Percentiles rank a stretch among this genome's conserved stretches.
Conservation (phyloP, 2,329 filamentous ascomycete genomes). For the Oidium heveae region DNA sequence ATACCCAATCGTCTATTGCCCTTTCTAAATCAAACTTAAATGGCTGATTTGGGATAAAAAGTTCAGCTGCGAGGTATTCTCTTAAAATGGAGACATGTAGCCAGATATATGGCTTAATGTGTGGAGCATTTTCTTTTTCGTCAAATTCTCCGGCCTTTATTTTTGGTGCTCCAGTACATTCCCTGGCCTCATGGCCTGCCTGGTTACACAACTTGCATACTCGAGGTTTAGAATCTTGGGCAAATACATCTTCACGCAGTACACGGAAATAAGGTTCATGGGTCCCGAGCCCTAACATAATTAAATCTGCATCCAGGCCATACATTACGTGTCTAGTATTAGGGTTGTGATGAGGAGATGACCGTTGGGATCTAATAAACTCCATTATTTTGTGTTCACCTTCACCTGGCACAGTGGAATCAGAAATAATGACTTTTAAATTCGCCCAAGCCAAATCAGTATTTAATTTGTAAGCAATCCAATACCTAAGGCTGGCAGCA, state of each 20-base stretch:
- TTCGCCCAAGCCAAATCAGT: conserved; percentile 90
- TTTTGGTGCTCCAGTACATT: conserved; percentile 59
- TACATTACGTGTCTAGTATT: conserved; percentile 98
- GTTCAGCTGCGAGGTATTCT: conserved; percentile 79
- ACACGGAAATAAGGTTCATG: conserved; percentile 96
- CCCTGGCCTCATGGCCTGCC: conserved; percentile 67
- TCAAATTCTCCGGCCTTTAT: conserved; percentile 57
- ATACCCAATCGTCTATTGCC: conserved; percentile 92
- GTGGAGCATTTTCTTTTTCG: conserved; percentile 46
- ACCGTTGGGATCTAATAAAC: conserved; percentile 80
- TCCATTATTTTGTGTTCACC: conserved; percentile 99
- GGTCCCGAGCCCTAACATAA: conserved; percentile 91
- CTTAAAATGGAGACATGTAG: conserved; percentile 76
- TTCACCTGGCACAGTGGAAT: conserved; percentile 91
- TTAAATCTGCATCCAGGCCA: conserved; percentile 87
- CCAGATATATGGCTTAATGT: conserved; percentile 91
- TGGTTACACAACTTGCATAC: conserved; percentile 79
- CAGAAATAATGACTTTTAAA: conserved; percentile 93
- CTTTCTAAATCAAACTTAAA: conserved; percentile 87
- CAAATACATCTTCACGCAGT: conserved; percentile 88
- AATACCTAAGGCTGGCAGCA: conserved; percentile 72
- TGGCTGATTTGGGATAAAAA: conserved; percentile 55
- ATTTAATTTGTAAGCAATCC: conserved; percentile 93
- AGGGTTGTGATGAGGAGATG: conserved; percentile 74
- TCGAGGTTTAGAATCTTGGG: conserved; percentile 60